These are phyloP conservation scores for Lentinula aciculospora DNA, from an alignment of 768 basidiomycete genomes.

Conservation along the genomic window DNA sequence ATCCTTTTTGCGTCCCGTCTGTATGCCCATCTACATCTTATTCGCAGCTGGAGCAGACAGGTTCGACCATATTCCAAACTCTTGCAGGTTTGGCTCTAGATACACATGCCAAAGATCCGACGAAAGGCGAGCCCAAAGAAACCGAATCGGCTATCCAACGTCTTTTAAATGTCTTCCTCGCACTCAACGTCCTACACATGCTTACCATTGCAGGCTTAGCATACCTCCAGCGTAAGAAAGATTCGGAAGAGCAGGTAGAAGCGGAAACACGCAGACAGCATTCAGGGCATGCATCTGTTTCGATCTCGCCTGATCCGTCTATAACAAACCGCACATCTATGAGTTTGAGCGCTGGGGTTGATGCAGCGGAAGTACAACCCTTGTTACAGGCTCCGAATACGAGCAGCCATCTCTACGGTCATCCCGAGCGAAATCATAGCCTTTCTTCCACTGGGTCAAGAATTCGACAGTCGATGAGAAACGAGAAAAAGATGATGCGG, in stretches of 20 bases:
- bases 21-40: not conserved
- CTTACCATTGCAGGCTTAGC: conserved; percentile 44
- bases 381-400: conserved; percentile 12
- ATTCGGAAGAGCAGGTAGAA: conserved; percentile 15
- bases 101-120: conserved; percentile 23
- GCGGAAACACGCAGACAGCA: conserved; percentile 9
- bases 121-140: conserved; percentile 13
- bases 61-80: conserved; percentile 68
- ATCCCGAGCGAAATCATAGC: conserved; percentile 9
- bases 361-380: conserved; percentile 3
- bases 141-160: conserved; percentile 37
- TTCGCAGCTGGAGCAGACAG: conserved; percentile 65
- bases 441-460: conserved; percentile 14
- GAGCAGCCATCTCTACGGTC: not conserved
- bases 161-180: conserved; percentile 52
- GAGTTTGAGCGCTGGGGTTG: not conserved
- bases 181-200: conserved; percentile 54
- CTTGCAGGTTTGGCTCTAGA: conserved; percentile 69
- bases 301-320: not conserved
- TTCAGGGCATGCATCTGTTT: conserved; percentile 3
- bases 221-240: conserved; percentile 39
- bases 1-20: not conserved
- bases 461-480: conserved; percentile 16
- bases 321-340: not conserved
- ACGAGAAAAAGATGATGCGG: conserved; percentile 10